A percentile compares a stretch with the other conserved stretches of the same genome.
phyloP scores from a whole-genome alignment of 1,284 basidiomycete species.

The Trametes sp. region DNA sequence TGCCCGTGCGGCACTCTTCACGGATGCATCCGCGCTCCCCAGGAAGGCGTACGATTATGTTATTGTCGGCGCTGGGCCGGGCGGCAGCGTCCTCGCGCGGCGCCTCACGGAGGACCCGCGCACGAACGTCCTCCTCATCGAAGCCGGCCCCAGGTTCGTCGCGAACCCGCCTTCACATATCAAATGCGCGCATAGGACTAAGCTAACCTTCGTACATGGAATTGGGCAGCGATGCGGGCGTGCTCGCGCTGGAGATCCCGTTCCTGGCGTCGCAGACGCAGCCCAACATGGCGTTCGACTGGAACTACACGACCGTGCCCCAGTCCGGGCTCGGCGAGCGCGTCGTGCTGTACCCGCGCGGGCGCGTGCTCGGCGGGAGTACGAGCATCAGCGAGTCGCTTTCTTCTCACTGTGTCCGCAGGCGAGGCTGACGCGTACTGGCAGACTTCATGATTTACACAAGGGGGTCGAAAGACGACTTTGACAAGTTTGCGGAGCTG shows the following conservation, averaged over 20 bases:
- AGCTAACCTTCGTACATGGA: too few species aligned
- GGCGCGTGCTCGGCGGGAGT: conserved; percentile 48
- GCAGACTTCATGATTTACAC: conserved; percentile 52
- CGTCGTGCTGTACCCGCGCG: conserved; percentile 42
- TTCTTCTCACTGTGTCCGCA: too few species aligned
- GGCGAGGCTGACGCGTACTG: conserved; percentile 13
- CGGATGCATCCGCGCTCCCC: conserved; percentile 3
- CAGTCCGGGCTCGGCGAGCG: conserved; percentile 43
- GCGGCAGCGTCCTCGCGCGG: conserved; percentile 30
- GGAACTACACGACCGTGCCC: conserved; percentile 48
- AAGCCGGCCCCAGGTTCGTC: conserved; percentile 31
- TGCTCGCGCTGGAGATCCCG: conserved; percentile 34
- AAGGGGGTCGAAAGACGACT: conserved; percentile 51
- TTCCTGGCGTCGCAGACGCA: conserved; percentile 31
- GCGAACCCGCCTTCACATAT: too few species aligned
- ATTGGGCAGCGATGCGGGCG: conserved; percentile 34
- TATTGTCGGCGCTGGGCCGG: conserved; percentile 52
- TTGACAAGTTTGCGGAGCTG: conserved; percentile 45
- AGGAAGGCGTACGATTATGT: conserved; percentile 44
- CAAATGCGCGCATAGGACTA: too few species aligned
- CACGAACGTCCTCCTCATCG: conserved; percentile 32
- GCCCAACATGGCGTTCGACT: conserved; percentile 35
- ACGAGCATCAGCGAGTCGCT: conserved; percentile 45
- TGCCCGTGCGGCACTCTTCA: not conserved
- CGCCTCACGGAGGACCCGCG: conserved; percentile 31